Percentiles rank a stretch among this genome's conserved stretches.
Conservation (phyloP, 139 green algal species). For the Picochlorum sp. region DNA sequence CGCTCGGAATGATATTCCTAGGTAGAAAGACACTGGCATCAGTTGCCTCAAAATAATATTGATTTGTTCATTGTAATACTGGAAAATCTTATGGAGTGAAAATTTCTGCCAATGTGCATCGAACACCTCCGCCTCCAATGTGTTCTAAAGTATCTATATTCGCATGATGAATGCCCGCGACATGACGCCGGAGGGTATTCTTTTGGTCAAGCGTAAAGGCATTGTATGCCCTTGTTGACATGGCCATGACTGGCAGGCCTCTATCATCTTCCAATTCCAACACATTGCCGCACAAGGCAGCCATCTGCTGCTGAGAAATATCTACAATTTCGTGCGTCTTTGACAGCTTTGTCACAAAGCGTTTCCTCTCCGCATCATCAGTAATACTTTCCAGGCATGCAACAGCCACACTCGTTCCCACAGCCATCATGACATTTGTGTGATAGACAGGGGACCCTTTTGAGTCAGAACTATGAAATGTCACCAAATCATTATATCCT, state of each 20-base stretch:
- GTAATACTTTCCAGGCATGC: conserved; percentile 76
- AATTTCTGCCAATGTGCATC: conserved; percentile 84
- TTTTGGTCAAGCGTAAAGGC: conserved; percentile 78
- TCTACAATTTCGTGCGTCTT: conserved; percentile 64
- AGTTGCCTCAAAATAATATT: too few relatives aligned
- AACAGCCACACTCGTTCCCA: conserved; percentile 83
- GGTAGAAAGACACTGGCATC: conserved; percentile 45
- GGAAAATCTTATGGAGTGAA: conserved; percentile 36
- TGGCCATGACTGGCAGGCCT: conserved; percentile 79
- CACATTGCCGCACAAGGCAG: conserved; percentile 81
- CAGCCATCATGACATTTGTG: conserved; percentile 96
- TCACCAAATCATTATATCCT: conserved; percentile 59
- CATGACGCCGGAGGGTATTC: conserved; percentile 49
- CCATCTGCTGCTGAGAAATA: conserved; percentile 83
- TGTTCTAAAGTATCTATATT: conserved; percentile 86
- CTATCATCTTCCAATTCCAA: conserved; percentile 78
- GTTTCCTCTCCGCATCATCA: conserved; percentile 55
- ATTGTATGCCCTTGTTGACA: conserved; percentile 73
- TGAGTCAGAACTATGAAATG: conserved; percentile 39
- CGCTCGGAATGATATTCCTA: conserved; percentile 54
- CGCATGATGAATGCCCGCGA: conserved; percentile 70
- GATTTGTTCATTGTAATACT: too few relatives aligned
- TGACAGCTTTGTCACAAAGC: conserved; percentile 47
- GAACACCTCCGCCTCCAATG: conserved; percentile 84
- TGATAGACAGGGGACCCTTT: conserved; percentile 76